Evolutionary conservation across 31 red algal species (phyloP), one percentile per base, ranked within the genome.

Genomic region (Odonthalia washingtoniensis): DNA sequence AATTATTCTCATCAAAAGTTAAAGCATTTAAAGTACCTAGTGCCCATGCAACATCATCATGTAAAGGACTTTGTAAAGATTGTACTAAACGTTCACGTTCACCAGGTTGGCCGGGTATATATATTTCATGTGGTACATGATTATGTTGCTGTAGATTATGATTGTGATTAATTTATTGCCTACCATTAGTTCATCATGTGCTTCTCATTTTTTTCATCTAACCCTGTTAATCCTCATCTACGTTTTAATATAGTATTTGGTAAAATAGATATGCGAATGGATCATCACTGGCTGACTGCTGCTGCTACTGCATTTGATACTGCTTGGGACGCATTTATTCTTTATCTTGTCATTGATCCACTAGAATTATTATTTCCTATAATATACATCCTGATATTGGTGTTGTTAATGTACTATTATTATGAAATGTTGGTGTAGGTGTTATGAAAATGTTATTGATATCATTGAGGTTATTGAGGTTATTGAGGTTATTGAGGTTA

Each of bases 31-130:
- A 62, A 3, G 93, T 94, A 45, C 83, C 89, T 33, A 98, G 45
- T 0, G 90, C 96, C 96, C 96, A 98, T 33, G 82, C 86, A n/a
- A n/a, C n/a, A n/a, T n/a, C n/a, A n/a, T n/a, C n/a, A n/a, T n/a
- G n/a, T n/a, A n/a, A n/a, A n/a, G 3, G 94, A 78, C 37, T 96
- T 91, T 45, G 93, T 93, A 35, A 86, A 87, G 92, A 75, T 37
- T 87, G 66, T 31, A 98, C 96, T 1, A 98, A 83, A 17, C 88
- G 87, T 65, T 95, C 90, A 21, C 87, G 81, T 40, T 98, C 96
- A 5, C 78, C 86, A 24, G 85, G 92, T 39, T 89, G 89, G 41
- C 66, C 57, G 33, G 89, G 89, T 5, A 85, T 64, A 70, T 74
- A 85, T 31, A 85, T 57, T 14, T 38, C 89, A 49, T 84, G 89